Evolutionary conservation across 495 filamentous ascomycete genomes (phyloP), one percentile per base, ranked within the genome.

Genomic region (Aspergillus biplanus): DNA sequence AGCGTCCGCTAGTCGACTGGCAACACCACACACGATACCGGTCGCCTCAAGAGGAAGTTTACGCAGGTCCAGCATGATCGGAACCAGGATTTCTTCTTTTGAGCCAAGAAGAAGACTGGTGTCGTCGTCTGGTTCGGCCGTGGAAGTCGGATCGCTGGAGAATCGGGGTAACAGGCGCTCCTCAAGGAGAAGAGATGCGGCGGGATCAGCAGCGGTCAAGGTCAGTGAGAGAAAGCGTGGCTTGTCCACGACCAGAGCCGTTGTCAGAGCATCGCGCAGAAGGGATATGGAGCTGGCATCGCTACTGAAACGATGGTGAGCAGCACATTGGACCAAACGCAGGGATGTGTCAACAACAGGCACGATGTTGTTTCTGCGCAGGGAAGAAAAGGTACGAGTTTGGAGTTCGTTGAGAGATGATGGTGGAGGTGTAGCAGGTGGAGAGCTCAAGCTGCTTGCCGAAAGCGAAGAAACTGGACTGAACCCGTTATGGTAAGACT

Each of bases 21-120:
- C 93, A 18, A 97, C 91, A 7, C 93, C 93, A 67, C 92, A 96
- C 39, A 97, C 92, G 58, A 97, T 97, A 37, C 95, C 95, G 1
- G 92, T 96, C 5, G 91, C 92, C 73, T 97, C 93, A 27, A 93
- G 82, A 1, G 93, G 92, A 4, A 98, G 80, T 33, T 88, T 86
- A 21, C 84, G 84, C 54, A 99, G 80, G 66, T 97, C 92, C 3
- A 99, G 83, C 64, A 90, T 94, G 63, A 99, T 95, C 0, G 95
- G 93, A 13, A 98, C 86, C 15, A 97, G 84, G 35, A 86, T 84
- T 54, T 92, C 89, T 52, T 92, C 89, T 48, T 89, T 91, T 33
- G 88, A 88, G 12, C 95, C 94, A 0, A 96, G 84, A 1, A 98
- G 80, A 6, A 89, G 73, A 11, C 76, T 77, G 9, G 71, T 71